Evolutionary conservation across 2,329 filamentous ascomycete genomes (phyloP).

Genomic region (Alternaria triticimaculans): DNA sequence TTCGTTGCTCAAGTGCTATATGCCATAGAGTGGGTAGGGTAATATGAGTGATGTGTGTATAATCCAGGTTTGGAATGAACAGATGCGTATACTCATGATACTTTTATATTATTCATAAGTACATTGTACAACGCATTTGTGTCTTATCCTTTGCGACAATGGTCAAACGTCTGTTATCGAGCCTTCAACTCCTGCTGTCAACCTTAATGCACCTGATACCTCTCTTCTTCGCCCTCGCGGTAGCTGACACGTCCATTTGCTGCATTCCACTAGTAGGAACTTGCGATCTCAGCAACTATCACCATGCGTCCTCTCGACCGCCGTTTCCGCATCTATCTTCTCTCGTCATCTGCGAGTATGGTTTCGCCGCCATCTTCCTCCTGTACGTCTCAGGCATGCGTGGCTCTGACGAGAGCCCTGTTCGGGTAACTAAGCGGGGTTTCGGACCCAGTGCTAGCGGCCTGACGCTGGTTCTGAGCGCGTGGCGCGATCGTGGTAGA

Average conservation of each 20-base stretch:
- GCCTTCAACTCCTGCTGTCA: not conserved
- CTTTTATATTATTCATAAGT: not conserved
- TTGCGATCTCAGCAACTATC: not conserved
- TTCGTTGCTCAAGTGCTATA: slow-evolving; percentile 34
- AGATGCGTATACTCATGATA: too few relatives aligned
- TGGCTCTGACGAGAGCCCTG: not conserved
- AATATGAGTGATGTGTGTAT: not conserved
- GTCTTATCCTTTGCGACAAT: not conserved
- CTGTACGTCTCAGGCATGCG: not conserved
- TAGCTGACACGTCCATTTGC: slow-evolving; percentile 17
- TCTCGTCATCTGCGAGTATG: not conserved
- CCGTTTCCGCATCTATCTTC: not conserved
- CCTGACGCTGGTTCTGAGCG: not conserved
- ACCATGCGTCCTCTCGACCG: not conserved
- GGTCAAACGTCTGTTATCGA: not conserved
- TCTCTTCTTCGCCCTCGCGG: not conserved
- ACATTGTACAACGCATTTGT: not conserved
- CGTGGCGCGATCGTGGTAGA: not conserved
- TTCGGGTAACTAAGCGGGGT: not conserved
- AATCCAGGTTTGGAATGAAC: not conserved
- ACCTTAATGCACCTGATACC: not conserved
- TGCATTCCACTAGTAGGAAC: slow-evolving; percentile 27
- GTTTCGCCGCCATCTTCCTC: not conserved
- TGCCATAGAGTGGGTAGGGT: not conserved
- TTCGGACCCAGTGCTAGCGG: not conserved